phyloP scores from a whole-genome alignment of 306 rosid species.

The Senna tora region DNA sequence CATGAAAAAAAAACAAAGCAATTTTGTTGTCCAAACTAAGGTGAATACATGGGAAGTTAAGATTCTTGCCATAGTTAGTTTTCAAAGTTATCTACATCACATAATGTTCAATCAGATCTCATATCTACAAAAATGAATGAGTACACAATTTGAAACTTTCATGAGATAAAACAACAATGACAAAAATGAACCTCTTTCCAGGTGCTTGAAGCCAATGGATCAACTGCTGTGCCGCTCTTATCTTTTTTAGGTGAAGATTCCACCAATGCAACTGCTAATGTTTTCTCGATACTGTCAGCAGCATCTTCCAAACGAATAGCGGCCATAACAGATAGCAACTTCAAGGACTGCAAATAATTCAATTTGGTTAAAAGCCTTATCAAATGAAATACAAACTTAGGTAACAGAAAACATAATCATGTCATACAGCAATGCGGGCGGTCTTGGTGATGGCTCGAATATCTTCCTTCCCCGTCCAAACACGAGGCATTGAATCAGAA shows the following conservation, averaged over 20 bases:
- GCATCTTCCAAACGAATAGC: slow-evolving; percentile 82
- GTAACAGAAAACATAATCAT: slow-evolving; percentile 25
- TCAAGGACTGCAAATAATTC: slow-evolving; percentile 70
- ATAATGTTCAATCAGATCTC: slow-evolving; percentile 12
- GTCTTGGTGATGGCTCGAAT: slow-evolving; percentile 88
- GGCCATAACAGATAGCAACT: slow-evolving; percentile 87
- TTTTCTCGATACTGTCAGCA: slow-evolving; percentile 70
- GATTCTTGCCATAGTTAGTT: neutral
- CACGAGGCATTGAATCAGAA: slow-evolving; percentile 94
- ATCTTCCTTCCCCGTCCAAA: slow-evolving; percentile 95
- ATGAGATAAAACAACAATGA: slow-evolving; percentile 33
- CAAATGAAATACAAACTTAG: slow-evolving; percentile 19
- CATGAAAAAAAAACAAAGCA: slow-evolving; percentile 15
- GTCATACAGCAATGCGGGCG: slow-evolving; percentile 86
- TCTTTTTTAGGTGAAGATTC: slow-evolving; percentile 58
- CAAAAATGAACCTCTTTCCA: slow-evolving; percentile 76
- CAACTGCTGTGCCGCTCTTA: slow-evolving; percentile 59
- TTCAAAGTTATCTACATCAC: neutral
- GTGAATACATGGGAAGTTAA: neutral
- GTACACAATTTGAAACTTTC: slow-evolving; percentile 16
- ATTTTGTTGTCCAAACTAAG: slow-evolving; percentile 32
- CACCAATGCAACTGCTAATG: slow-evolving; percentile 63
- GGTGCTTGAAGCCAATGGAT: slow-evolving; percentile 90
- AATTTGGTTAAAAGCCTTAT: slow-evolving; percentile 16
- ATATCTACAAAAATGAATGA: slow-evolving; percentile 3